Evolutionary conservation across 2,329 filamentous ascomycete genomes (phyloP).

Genomic region (Aureobasidium subglaciale): DNA sequence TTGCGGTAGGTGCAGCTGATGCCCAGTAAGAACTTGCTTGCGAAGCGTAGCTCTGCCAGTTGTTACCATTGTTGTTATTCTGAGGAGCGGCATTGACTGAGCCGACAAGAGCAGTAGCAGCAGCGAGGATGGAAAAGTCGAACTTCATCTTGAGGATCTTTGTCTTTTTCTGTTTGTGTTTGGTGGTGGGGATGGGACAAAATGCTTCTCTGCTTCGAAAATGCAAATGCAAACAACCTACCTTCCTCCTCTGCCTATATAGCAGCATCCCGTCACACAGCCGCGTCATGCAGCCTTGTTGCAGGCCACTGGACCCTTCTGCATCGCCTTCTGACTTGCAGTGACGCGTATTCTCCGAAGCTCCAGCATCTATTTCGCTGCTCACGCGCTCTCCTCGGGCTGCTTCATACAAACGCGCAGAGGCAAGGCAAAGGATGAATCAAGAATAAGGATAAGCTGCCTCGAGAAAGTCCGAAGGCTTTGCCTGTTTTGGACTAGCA

Average conservation of each 20-base stretch:
- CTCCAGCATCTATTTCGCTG: background rate
- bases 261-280: conserved; percentile 6
- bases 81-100: conserved; percentile 9
- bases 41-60: conserved; percentile 14
- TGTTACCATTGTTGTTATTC: conserved; percentile 5
- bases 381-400: background rate
- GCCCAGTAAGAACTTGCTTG: conserved; percentile 15
- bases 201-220: too few species aligned
- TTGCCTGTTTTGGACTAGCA: background rate
- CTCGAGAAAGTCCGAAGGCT: conserved; percentile 14
- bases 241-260: conserved; percentile 12
- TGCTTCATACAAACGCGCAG: background rate
- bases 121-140: conserved; percentile 5
- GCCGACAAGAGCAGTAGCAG: conserved; percentile 7
- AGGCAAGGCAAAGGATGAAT: background rate
- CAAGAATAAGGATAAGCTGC: conserved; percentile 10
- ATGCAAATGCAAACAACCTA: background rate
- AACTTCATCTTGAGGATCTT: conserved; percentile 8
- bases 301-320: background rate
- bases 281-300: conserved; percentile 9
- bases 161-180: background rate
- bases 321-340: background rate
- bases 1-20: conserved; percentile 19
- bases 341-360: conserved; percentile 15
- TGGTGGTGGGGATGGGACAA: background rate